Evolutionary conservation across 2,329 filamentous ascomycete species (phyloP), one percentile per base, ranked within the genome.

Genomic region (Septoria petroselini): DNA sequence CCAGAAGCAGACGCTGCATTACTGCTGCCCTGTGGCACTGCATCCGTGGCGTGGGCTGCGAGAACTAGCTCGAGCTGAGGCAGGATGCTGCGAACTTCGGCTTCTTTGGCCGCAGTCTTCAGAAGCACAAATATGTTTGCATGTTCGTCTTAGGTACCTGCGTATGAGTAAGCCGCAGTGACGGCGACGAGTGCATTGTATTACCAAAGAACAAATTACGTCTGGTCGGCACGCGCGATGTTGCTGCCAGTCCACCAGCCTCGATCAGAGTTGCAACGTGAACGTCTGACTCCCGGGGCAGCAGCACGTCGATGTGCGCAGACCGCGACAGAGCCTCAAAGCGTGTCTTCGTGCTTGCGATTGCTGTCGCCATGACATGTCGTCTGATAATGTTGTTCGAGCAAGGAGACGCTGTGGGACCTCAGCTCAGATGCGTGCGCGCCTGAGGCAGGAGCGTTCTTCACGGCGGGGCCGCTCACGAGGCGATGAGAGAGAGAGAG

Each of bases 121-220:
- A 65, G 52, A 3, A 62, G 49, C 6, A 65, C 41, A n/a, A 59
- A 34, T 4, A 65, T 38, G 14, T 46, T 52, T 5, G 58, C 59
- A 50, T 56, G 53, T 43, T 66, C 64, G 44, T 66, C 64, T 66
- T 44, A 42, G 14, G 18, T 19, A 12, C 38, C 50, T 56, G 27
- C 3, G 41, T 54, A 45, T 63, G 46, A 59, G 61, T 58, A 50
- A 59, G 58, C 48, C 48, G 48, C 15, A 33, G 34, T 14, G 21
- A 34, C 23, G 21, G 18, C 23, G 19, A n/a, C 35, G 21, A 6
- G 33, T 11, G 7, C 19, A 11, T 21, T 11, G 9, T 8, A 48
- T 14, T 58, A 66, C 64, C 64, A 40, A 65, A 64, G 52, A 64
- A 66, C 3, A 65, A 48, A 39, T 63, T 62, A 15, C 60, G 59